A percentile compares a stretch with the other conserved stretches of the same genome.
Conservation (phyloP, 2,329 filamentous ascomycete genomes). For the Rhytidhysteron rufulum region DNA sequence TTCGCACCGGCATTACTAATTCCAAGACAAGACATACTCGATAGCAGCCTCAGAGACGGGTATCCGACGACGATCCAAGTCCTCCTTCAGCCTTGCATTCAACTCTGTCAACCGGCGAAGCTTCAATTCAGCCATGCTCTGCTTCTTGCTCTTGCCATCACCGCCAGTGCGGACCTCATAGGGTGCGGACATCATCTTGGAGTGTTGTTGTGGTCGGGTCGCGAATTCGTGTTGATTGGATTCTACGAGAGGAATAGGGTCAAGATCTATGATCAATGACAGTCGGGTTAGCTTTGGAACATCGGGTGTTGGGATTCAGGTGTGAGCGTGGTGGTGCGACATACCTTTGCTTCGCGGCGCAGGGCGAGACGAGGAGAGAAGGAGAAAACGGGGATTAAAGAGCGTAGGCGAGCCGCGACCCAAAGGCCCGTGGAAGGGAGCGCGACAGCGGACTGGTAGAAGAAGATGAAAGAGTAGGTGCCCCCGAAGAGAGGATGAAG, state of each 20-base stretch:
- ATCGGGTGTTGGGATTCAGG: slow-evolving; percentile 18
- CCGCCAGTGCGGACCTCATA: slow-evolving; percentile 65
- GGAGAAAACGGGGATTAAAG: neutral
- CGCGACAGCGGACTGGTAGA: neutral
- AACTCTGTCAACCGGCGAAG: slow-evolving; percentile 92
- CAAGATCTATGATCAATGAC: slow-evolving; percentile 8
- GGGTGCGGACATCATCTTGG: slow-evolving; percentile 53
- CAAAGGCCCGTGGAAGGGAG: neutral
- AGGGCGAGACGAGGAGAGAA: slow-evolving; percentile 1
- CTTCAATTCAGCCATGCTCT: slow-evolving; percentile 98
- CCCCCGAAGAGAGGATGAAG: too few relatives aligned
- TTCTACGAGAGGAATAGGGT: slow-evolving; percentile 8
- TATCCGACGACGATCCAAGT: slow-evolving; percentile 91
- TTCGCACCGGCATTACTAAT: neutral
- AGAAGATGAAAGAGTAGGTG: too few relatives aligned
- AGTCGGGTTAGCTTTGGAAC: slow-evolving; percentile 14
- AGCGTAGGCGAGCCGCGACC: neutral
- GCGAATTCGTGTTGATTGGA: slow-evolving; percentile 3
- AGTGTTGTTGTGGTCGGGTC: slow-evolving; percentile 12
- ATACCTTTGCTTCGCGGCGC: slow-evolving; percentile 16
- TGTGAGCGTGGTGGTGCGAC: slow-evolving; percentile 30
- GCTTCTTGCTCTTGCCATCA: slow-evolving; percentile 84
- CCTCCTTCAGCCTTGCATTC: slow-evolving; percentile 92
- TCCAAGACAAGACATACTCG: slow-evolving; percentile 37
- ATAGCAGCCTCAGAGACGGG: slow-evolving; percentile 86